Conservation (phyloP, 805 yeast genomes). For the Jamesozyma piceae region DNA sequence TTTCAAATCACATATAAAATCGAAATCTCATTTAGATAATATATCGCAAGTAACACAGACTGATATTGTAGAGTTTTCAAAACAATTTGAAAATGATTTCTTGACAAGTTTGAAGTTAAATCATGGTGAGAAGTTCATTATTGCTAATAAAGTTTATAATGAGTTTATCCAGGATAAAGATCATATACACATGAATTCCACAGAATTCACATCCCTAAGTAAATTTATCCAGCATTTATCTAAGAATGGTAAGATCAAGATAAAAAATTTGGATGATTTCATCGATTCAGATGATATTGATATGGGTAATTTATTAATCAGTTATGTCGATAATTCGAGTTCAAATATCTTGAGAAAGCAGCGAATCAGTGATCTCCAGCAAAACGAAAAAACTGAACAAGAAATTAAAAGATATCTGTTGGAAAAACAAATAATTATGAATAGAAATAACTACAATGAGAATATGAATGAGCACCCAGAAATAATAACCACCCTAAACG, state of each 20-base stretch:
- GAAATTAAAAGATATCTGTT: constrained; percentile 36
- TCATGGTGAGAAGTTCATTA: constrained; percentile 75
- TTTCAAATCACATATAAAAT: constrained; percentile 75
- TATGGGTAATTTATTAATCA: constrained; percentile 35
- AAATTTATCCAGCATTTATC: constrained; percentile 58
- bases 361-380: constrained; percentile 30
- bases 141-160: constrained; percentile 81
- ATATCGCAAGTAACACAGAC: constrained; percentile 40
- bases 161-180: constrained; percentile 75
- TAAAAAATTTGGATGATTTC: constrained; percentile 35
- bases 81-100: constrained; percentile 55
- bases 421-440: constrained; percentile 42
- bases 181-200: constrained; percentile 87
- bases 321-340: constrained; percentile 49
- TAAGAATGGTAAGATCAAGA: constrained; percentile 44
- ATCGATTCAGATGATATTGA: constrained; percentile 26
- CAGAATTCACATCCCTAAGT: constrained; percentile 65
- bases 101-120: constrained; percentile 47
- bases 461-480: neutral
- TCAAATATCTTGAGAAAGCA: constrained; percentile 37
- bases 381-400: constrained; percentile 37
- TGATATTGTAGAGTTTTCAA: constrained; percentile 51
- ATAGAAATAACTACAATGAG: neutral
- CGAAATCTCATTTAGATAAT: constrained; percentile 66
- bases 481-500: neutral